A percentile compares a stretch with the other conserved stretches of the same genome.
These are phyloP conservation scores for Pulveroboletus ravenelii DNA, from an alignment of 768 basidiomycete species.

Conservation along the genomic window DNA sequence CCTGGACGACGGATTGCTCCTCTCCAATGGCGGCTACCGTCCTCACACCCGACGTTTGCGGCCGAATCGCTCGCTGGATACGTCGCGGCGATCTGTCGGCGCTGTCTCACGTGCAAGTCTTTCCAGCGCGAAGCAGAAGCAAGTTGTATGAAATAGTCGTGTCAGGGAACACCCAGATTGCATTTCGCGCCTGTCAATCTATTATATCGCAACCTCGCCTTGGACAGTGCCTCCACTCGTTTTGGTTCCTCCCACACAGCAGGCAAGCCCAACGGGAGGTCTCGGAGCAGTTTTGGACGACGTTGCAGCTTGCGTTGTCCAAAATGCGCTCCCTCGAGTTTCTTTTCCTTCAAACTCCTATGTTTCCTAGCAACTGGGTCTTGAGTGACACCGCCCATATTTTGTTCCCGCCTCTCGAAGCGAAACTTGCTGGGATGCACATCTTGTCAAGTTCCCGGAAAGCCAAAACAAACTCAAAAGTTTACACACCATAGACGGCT, in stretches of 20 bases:
- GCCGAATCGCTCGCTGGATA: slow-evolving; percentile 37
- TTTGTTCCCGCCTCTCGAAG: slow-evolving; percentile 47
- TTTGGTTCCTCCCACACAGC: slow-evolving; percentile 38
- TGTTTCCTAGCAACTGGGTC: slow-evolving; percentile 41
- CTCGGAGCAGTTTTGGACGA: slow-evolving; percentile 40
- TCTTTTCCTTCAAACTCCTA: slow-evolving; percentile 40
- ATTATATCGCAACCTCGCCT: slow-evolving; percentile 33
- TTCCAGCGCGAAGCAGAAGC: slow-evolving; percentile 47
- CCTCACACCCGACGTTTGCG: slow-evolving; percentile 42
- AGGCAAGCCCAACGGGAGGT: slow-evolving; percentile 23
- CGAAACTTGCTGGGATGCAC: slow-evolving; percentile 46
- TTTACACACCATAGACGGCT: slow-evolving; percentile 32
- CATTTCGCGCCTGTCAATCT: slow-evolving; percentile 37
- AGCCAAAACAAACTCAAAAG: slow-evolving; percentile 39
- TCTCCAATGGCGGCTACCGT: slow-evolving; percentile 13
- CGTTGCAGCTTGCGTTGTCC: slow-evolving; percentile 39
- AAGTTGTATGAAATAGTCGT: slow-evolving; percentile 41
- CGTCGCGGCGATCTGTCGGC: slow-evolving; percentile 36
- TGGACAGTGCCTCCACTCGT: slow-evolving; percentile 39
- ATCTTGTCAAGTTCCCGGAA: slow-evolving; percentile 45
- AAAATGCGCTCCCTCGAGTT: slow-evolving; percentile 41
- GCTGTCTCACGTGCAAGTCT: slow-evolving; percentile 43
- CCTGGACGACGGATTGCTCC: neutral
- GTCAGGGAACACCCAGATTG: slow-evolving; percentile 34
- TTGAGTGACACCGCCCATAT: slow-evolving; percentile 36